phyloP scores from a whole-genome alignment of 2,329 filamentous ascomycete species.

The Phyllosticta citriasiana region DNA sequence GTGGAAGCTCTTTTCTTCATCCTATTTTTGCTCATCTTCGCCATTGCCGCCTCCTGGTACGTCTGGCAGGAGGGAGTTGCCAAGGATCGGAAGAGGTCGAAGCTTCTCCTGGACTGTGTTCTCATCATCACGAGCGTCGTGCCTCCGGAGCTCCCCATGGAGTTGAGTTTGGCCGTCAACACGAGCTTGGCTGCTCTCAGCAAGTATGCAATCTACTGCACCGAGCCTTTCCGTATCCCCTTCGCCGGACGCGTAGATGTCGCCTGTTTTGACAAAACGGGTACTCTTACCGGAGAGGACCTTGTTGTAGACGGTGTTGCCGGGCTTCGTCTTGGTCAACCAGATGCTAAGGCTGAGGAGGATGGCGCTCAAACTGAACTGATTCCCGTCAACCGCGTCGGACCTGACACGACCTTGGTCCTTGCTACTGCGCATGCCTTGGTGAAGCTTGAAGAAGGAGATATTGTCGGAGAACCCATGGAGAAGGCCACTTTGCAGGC shows the following conservation, averaged over 20 bases:
- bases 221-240: constrained; percentile 95
- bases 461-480: constrained; percentile 97
- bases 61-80: constrained; percentile 95
- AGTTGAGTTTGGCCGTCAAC: constrained; percentile 93
- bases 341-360: constrained; percentile 56
- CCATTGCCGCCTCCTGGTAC: constrained; percentile 95
- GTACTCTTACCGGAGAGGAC: constrained; percentile 91
- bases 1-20: constrained; percentile 95
- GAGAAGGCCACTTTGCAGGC: constrained; percentile 89
- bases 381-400: constrained; percentile 57
- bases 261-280: constrained; percentile 97
- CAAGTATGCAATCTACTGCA: constrained; percentile 96
- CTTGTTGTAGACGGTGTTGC: constrained; percentile 95
- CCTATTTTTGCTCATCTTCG: constrained; percentile 90
- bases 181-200: constrained; percentile 90
- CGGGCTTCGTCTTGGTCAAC: constrained; percentile 64
- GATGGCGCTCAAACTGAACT: constrained; percentile 79
- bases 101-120: constrained; percentile 92
- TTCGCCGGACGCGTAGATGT: constrained; percentile 92
- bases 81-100: constrained; percentile 92
- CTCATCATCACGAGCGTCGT: constrained; percentile 97
- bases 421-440: constrained; percentile 91
- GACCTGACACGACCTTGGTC: constrained; percentile 79
- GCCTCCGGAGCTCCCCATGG: constrained; percentile 97
- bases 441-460: constrained; percentile 92